Evolutionary conservation across 208 protist species (phyloP).

Genomic region (Endotrypanum monterogeii): DNA sequence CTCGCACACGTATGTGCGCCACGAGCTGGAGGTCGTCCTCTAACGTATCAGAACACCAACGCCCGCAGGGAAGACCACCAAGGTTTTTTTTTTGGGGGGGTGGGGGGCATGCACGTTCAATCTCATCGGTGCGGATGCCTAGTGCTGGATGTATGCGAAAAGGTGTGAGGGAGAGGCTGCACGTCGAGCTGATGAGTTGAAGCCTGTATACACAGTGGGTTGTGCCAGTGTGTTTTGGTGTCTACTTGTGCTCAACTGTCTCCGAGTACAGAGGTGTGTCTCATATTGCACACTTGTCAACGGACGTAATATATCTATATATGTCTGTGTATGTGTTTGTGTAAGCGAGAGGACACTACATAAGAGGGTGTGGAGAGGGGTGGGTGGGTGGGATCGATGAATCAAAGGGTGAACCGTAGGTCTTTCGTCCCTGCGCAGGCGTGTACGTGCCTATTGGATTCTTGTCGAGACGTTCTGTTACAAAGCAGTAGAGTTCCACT

Average conservation of each 20-base stretch:
- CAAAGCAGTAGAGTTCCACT: neutral
- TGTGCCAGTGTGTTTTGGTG: neutral
- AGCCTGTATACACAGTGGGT: neutral
- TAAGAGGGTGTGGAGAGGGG: too few relatives aligned
- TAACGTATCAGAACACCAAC: constrained; percentile 22
- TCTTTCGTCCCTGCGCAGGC: neutral
- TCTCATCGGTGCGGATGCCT: neutral
- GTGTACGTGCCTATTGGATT: neutral
- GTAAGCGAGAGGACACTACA: too few relatives aligned
- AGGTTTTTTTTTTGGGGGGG: too few relatives aligned
- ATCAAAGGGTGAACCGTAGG: too few relatives aligned
- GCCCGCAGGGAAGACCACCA: neutral
- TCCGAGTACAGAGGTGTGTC: neutral
- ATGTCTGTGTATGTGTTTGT: too few relatives aligned
- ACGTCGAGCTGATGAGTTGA: neutral
- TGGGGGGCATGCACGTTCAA: neutral
- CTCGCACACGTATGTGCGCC: constrained; percentile 57
- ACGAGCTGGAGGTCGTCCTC: constrained; percentile 81
- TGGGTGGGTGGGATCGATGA: too few relatives aligned
- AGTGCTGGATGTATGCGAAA: neutral
- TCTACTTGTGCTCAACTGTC: neutral
- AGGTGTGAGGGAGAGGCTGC: neutral
- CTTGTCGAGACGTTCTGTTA: neutral
- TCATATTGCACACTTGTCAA: neutral
- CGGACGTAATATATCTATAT: neutral